phyloP scores from a whole-genome alignment of 192 early-diverging fungal genomes.

The Mortierella antarctica region DNA sequence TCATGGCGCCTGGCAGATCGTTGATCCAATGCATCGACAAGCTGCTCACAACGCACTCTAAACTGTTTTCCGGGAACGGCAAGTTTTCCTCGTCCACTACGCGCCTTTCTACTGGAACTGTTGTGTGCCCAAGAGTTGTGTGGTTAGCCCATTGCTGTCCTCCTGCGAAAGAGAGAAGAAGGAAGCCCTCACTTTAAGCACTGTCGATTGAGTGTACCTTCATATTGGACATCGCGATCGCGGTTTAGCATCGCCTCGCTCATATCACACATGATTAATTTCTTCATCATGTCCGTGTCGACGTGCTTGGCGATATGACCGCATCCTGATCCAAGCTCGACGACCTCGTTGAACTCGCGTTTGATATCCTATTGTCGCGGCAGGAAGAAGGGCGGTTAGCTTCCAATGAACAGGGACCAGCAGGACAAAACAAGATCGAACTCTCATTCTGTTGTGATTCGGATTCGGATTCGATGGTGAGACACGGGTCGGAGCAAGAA shows the following conservation, averaged over 20 bases:
- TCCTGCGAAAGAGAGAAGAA: neutral
- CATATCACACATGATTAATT: slow-evolving; percentile 89
- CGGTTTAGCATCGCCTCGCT: slow-evolving; percentile 70
- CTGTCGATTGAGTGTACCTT: slow-evolving; percentile 37
- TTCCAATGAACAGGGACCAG: neutral
- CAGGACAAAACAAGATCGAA: neutral
- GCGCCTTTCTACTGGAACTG: slow-evolving; percentile 78
- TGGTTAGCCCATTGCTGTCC: neutral
- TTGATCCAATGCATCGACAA: slow-evolving; percentile 96
- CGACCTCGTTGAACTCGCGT: slow-evolving; percentile 82
- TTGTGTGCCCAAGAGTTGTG: neutral
- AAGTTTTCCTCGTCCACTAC: slow-evolving; percentile 89
- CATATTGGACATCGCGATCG: slow-evolving; percentile 64
- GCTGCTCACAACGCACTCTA: slow-evolving; percentile 90
- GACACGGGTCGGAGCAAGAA: too few relatives aligned
- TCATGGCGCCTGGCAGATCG: slow-evolving; percentile 90
- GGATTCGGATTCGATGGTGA: too few relatives aligned
- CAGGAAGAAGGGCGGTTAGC: too few relatives aligned
- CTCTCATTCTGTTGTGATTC: neutral
- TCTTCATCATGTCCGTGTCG: slow-evolving; percentile 84
- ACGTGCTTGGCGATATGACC: slow-evolving; percentile 90
- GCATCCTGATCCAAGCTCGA: slow-evolving; percentile 90
- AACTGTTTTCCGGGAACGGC: slow-evolving; percentile 82
- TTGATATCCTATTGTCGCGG: slow-evolving; percentile 81
- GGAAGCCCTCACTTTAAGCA: neutral